phyloP scores from a whole-genome alignment of 306 rosid genomes.

The Corylus avellana region DNA sequence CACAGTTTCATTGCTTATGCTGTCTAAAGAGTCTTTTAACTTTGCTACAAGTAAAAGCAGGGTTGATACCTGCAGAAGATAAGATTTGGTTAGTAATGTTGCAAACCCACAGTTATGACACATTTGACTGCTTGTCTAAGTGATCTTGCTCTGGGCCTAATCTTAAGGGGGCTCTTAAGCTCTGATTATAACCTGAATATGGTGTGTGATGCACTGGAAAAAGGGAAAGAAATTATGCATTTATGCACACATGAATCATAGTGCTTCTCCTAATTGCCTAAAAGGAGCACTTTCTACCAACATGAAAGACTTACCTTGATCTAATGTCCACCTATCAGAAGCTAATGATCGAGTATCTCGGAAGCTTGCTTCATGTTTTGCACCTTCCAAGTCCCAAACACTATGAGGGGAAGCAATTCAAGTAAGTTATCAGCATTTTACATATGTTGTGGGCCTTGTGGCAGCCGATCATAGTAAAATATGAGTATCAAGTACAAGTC shows the following conservation, averaged over 20 bases:
- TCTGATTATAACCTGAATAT: not conserved
- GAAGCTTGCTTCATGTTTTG: too few species aligned
- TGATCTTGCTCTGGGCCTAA: not conserved
- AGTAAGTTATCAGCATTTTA: constrained; percentile 24
- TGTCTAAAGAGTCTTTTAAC: not conserved
- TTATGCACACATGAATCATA: not conserved
- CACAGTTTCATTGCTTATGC: not conserved
- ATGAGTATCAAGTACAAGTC: constrained; percentile 22
- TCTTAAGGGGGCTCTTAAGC: not conserved
- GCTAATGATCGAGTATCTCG: constrained; percentile 61
- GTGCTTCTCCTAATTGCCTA: constrained; percentile 6
- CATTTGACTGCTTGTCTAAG: not conserved
- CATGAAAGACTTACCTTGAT: constrained; percentile 50
- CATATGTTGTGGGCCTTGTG: not conserved
- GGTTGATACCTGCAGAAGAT: not conserved
- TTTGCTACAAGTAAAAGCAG: not conserved
- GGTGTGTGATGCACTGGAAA: not conserved
- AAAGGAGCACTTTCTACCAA: constrained; percentile 17
- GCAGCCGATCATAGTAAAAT: not conserved
- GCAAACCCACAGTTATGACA: not conserved
- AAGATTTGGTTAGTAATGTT: not conserved
- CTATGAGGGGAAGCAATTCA: constrained; percentile 5
- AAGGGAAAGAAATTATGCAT: not conserved
- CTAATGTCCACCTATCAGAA: constrained; percentile 68
- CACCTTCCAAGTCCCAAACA: too few species aligned